A percentile compares a stretch with the other conserved stretches of the same genome.
These are phyloP conservation scores for Zea luxurians DNA, from an alignment of 176 grass and related monocot genomes.

Conservation along the genomic window DNA sequence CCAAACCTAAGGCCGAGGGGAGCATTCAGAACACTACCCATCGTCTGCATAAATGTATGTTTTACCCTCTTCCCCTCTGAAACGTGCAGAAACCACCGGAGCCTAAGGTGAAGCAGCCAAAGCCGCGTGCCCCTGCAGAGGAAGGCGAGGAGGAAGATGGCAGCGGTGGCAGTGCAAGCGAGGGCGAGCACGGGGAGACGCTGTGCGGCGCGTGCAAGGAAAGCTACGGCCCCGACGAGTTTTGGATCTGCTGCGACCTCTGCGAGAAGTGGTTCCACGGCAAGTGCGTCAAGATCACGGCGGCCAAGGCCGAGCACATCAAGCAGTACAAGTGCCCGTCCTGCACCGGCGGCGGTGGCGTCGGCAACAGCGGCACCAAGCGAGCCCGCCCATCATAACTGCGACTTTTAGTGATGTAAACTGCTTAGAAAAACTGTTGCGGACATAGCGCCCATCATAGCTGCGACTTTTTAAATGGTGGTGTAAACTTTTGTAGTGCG, in stretches of 20 bases:
- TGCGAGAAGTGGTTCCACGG: conserved; percentile 99
- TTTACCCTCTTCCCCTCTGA: not conserved
- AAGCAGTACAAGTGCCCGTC: conserved; percentile 98
- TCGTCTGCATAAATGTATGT: not conserved
- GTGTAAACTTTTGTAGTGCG: not conserved
- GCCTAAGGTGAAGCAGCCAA: conserved; percentile 45
- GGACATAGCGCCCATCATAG: not conserved
- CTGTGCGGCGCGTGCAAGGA: conserved; percentile 84
- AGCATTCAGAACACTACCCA: not conserved
- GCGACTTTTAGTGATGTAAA: no score
- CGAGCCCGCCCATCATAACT: conserved; percentile 53
- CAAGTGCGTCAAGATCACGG: conserved; percentile 94
- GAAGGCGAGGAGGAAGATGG: conserved; percentile 49
- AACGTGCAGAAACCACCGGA: conserved; percentile 51
- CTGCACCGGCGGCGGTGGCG: conserved; percentile 49
- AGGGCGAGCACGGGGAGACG: conserved; percentile 79
- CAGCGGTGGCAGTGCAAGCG: conserved; percentile 37
- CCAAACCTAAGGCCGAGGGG: not conserved
- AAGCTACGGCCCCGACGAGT: conserved; percentile 83
- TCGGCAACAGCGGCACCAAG: conserved; percentile 52
- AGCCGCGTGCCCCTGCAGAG: conserved; percentile 28
- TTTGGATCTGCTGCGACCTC: conserved; percentile 98
- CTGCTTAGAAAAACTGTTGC: not conserved
- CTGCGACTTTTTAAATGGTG: not conserved
- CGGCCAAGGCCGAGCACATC: conserved; percentile 93